Conservation (phyloP, 495 filamentous ascomycete species). For the Penicillium verhagenii region DNA sequence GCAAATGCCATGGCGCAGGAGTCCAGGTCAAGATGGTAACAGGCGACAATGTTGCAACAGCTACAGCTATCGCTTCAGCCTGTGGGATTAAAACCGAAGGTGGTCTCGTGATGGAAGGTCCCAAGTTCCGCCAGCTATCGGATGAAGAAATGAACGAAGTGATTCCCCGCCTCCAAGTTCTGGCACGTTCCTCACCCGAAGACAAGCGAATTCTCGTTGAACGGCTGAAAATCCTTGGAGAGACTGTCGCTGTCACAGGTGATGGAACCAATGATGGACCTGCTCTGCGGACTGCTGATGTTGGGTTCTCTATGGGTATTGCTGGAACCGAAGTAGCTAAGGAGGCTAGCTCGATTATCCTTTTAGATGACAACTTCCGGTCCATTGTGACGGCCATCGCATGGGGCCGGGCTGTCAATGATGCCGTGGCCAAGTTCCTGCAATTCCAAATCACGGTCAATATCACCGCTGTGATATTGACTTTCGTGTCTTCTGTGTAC, state of each 20-base stretch:
- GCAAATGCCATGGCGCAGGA: constrained; percentile 70
- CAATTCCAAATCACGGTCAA: constrained; percentile 94
- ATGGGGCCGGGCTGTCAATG: constrained; percentile 89
- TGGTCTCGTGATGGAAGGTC: constrained; percentile 79
- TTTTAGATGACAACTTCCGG: constrained; percentile 88
- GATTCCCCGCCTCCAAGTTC: constrained; percentile 74
- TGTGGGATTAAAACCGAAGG: constrained; percentile 79
- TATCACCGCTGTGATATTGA: constrained; percentile 79
- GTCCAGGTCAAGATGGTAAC: constrained; percentile 91
- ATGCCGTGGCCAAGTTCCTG: constrained; percentile 85
- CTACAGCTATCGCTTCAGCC: constrained; percentile 76
- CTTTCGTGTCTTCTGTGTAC: constrained; percentile 80
- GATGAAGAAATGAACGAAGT: constrained; percentile 67
- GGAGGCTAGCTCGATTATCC: constrained; percentile 87
- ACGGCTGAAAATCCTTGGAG: constrained; percentile 68
- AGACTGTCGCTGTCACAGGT: constrained; percentile 84
- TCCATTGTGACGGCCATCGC: constrained; percentile 87
- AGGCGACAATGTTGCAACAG: constrained; percentile 78
- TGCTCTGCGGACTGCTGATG: constrained; percentile 79
- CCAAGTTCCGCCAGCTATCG: constrained; percentile 74
- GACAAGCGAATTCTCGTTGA: constrained; percentile 82
- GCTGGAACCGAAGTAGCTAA: constrained; percentile 91
- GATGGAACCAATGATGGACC: constrained; percentile 91
- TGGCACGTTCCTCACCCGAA: constrained; percentile 83
- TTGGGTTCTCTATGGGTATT: constrained; percentile 93